Evolutionary conservation across 345 rosid genomes (phyloP).

Genomic region (Trapa bicornis): DNA sequence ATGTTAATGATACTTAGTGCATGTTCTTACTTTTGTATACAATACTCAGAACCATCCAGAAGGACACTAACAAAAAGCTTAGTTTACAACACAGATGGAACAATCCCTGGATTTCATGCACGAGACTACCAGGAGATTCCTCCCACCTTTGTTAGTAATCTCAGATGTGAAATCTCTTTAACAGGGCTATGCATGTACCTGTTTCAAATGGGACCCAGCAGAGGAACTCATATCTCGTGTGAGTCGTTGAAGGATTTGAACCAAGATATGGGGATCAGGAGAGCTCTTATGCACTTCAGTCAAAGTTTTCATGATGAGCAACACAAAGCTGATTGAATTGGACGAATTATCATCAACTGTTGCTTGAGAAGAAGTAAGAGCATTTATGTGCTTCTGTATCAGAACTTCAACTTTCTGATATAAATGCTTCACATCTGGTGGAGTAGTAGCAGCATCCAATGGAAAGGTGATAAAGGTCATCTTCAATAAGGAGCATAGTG

Average conservation of each 20-base stretch:
- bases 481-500: constrained; percentile 83
- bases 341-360: constrained; percentile 66
- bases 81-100: background rate
- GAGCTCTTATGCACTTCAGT: constrained; percentile 75
- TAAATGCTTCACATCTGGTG: constrained; percentile 60
- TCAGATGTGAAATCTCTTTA: background rate
- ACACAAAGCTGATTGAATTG: constrained; percentile 73
- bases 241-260: constrained; percentile 77
- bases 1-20: too few species aligned
- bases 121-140: background rate
- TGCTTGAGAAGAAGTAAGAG: constrained; percentile 56
- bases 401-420: constrained; percentile 83
- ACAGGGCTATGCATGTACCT: constrained; percentile 30
- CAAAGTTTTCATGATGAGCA: constrained; percentile 84
- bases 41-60: too few species aligned
- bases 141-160: background rate
- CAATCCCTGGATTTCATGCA: background rate
- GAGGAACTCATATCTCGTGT: constrained; percentile 90
- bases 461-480: constrained; percentile 92
- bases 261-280: constrained; percentile 62
- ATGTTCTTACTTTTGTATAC: too few species aligned
- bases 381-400: constrained; percentile 69
- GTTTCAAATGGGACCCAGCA: constrained; percentile 69
- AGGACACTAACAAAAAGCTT: too few species aligned
- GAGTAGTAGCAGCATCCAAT: constrained; percentile 52